phyloP scores from a whole-genome alignment of 31 red algal genomes.

The Porphyra umbilicalis region DNA sequence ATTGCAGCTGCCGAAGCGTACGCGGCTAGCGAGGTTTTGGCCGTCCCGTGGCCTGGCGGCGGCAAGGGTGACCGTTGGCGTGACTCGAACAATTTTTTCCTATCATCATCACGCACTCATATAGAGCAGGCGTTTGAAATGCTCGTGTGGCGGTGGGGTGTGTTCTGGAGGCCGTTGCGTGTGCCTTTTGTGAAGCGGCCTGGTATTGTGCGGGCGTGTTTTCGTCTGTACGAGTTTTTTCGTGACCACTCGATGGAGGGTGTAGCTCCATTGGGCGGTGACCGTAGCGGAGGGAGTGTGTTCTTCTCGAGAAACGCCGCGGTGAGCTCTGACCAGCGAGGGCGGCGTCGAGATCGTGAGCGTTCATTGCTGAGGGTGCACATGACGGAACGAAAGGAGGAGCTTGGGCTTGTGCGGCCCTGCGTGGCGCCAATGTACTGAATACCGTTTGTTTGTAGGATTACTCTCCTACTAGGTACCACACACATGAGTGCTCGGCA shows the following conservation, averaged over 20 bases:
- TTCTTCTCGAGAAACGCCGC: background rate
- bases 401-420: background rate
- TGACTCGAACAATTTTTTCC: conserved; percentile 32
- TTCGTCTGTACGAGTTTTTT: too few relatives aligned
- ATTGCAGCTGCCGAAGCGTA: background rate
- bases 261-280: background rate
- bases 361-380: background rate
- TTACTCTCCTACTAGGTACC: too few relatives aligned
- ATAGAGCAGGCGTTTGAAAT: conserved; percentile 35
- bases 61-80: background rate
- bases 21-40: background rate
- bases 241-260: too few relatives aligned
- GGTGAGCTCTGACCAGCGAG: background rate
- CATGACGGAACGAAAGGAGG: background rate
- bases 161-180: background rate
- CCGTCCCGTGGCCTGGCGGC: too few relatives aligned
- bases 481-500: too few relatives aligned
- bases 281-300: background rate
- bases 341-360: background rate
- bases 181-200: too few relatives aligned
- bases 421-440: background rate
- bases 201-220: too few relatives aligned
- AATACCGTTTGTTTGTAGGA: too few relatives aligned
- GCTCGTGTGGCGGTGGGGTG: conserved; percentile 1
- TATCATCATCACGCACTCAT: conserved; percentile 29